Evolutionary conservation across 2,329 filamentous ascomycete genomes (phyloP).

Genomic region (Achaetomium macrosporum): DNA sequence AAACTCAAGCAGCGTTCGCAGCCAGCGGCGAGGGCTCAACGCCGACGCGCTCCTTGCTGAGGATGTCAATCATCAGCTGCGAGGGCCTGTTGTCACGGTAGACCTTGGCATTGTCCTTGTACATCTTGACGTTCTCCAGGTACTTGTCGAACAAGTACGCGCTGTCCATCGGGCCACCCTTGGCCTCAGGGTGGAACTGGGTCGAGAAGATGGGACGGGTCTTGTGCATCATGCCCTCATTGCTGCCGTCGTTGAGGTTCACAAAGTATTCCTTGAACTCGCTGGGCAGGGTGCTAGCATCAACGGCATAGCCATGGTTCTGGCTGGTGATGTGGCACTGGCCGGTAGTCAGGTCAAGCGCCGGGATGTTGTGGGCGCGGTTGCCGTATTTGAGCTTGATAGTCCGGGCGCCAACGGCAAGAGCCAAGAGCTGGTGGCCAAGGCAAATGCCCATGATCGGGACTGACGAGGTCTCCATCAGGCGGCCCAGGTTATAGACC

Average conservation of each 20-base stretch:
- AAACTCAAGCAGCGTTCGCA: constrained; percentile 37
- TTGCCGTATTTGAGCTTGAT: constrained; percentile 99
- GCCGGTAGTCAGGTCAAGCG: constrained; percentile 87
- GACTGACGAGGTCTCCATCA: constrained; percentile 86
- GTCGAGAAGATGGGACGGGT: constrained; percentile 95
- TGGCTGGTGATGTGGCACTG: constrained; percentile 98
- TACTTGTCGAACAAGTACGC: constrained; percentile 97
- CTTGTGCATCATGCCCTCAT: constrained; percentile 96
- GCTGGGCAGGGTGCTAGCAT: constrained; percentile 69
- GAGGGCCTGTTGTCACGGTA: constrained; percentile 84
- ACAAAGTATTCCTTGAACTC: constrained; percentile 99
- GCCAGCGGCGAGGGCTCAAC: constrained; percentile 63
- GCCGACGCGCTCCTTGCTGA: constrained; percentile 91
- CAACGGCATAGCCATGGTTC: constrained; percentile 97
- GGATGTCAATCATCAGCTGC: constrained; percentile 80
- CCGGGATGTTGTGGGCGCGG: constrained; percentile 96
- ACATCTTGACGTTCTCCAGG: constrained; percentile 78
- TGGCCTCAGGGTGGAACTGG: constrained; percentile 98
- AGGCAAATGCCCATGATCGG: constrained; percentile 98
- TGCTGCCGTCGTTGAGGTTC: constrained; percentile 95
- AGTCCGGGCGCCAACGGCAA: constrained; percentile 81
- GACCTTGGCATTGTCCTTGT: constrained; percentile 75
- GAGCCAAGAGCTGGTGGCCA: constrained; percentile 89
- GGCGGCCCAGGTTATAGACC: constrained; percentile 80
- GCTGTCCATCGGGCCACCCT: constrained; percentile 93